Conservation (phyloP, 176 grass and related monocot species). For the Cymbopogon citratus region DNA sequence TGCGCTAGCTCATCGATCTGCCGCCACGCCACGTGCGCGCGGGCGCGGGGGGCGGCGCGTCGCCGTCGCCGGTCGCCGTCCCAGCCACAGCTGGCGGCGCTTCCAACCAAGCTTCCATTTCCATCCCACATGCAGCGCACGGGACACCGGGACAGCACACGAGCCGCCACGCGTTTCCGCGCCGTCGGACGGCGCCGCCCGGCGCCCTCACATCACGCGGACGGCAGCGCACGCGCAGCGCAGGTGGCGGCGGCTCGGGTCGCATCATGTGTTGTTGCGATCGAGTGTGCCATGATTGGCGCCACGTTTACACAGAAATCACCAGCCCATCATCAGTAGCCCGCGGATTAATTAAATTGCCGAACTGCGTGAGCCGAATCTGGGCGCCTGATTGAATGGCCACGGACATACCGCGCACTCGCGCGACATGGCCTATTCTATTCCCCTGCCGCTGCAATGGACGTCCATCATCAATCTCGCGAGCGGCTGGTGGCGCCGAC, state of each 20-base stretch:
- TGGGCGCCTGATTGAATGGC: constrained; percentile 26
- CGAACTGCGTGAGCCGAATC: neutral
- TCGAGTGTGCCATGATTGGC: constrained; percentile 18
- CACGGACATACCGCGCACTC: constrained; percentile 42
- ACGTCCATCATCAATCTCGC: neutral
- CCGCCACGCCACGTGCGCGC: neutral
- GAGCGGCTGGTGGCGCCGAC: constrained; percentile 14
- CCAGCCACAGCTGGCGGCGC: neutral
- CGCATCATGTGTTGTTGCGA: neutral
- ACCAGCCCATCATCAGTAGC: neutral
- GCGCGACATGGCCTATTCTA: constrained; percentile 33
- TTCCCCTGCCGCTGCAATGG: neutral
- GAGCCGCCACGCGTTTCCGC: neutral
- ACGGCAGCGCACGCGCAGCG: constrained; percentile 16
- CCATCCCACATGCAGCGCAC: neutral
- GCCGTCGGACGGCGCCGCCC: constrained; percentile 1
- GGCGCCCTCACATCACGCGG: constrained; percentile 3
- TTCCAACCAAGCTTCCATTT: constrained; percentile 1
- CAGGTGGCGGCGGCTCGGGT: constrained; percentile 15
- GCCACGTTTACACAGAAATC: neutral
- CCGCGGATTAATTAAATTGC: neutral
- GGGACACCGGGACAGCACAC: neutral
- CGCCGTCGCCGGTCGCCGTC: neutral
- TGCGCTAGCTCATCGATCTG: neutral
- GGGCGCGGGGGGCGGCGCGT: constrained; percentile 1